Percentiles rank a stretch among this genome's conserved stretches.
These are phyloP conservation scores for Brasilioporus rufonigricans DNA, from an alignment of 768 basidiomycete genomes.

Conservation along the genomic window DNA sequence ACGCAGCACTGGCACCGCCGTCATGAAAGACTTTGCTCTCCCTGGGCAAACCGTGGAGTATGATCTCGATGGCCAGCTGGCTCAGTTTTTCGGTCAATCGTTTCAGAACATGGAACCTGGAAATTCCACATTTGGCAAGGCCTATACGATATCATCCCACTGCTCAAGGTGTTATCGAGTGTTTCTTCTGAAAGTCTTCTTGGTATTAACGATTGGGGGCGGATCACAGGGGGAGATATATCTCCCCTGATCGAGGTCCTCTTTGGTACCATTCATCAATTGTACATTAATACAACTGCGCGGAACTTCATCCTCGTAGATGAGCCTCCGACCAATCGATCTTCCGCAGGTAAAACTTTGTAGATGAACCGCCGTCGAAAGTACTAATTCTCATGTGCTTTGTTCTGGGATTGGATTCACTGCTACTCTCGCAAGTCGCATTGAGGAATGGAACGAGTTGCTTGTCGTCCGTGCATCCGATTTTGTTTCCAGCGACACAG, in stretches of 20 bases:
- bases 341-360: constrained; percentile 2
- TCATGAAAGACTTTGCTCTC: constrained; percentile 7
- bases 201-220: constrained; percentile 14
- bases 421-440: background rate
- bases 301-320: constrained; percentile 15
- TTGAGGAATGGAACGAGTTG: constrained; percentile 5
- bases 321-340: constrained; percentile 14
- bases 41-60: constrained; percentile 9
- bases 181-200: background rate
- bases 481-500: background rate
- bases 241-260: background rate
- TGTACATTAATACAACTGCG: background rate
- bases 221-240: background rate
- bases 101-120: background rate
- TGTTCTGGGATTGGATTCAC: background rate
- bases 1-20: background rate
- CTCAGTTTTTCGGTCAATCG: background rate
- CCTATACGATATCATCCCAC: background rate
- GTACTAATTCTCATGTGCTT: background rate
- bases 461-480: background rate
- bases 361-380: background rate
- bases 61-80: constrained; percentile 6
- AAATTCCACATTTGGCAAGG: constrained; percentile 2
- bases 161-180: background rate
- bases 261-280: constrained; percentile 2